phyloP scores from a whole-genome alignment of 2,329 filamentous ascomycete species.

The Sphaerulina populicola region DNA sequence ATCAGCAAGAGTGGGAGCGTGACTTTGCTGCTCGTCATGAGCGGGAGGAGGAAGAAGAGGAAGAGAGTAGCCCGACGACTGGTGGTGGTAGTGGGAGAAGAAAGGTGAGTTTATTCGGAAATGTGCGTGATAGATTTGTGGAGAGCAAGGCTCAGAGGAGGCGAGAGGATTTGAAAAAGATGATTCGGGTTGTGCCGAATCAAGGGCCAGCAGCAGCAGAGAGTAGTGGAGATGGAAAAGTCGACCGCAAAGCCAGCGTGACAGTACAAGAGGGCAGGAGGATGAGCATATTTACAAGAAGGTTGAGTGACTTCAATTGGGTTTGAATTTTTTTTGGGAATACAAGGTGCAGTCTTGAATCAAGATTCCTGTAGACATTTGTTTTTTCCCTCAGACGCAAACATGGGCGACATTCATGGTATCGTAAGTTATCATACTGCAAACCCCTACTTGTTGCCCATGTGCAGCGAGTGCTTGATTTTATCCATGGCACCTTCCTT shows the following conservation, averaged over 20 bases:
- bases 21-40: too few species aligned
- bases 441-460: slow-evolving; percentile 17
- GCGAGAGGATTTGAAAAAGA: slow-evolving; percentile 29
- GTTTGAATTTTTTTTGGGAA: neutral
- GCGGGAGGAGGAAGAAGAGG: too few species aligned
- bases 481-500: slow-evolving; percentile 26
- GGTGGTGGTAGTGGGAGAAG: slow-evolving; percentile 3
- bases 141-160: slow-evolving; percentile 27
- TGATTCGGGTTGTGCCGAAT: slow-evolving; percentile 27
- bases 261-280: slow-evolving; percentile 5
- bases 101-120: slow-evolving; percentile 12
- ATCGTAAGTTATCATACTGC: neutral
- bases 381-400: too few species aligned
- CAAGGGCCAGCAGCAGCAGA: neutral
- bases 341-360: too few species aligned
- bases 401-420: neutral
- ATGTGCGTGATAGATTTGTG: slow-evolving; percentile 18
- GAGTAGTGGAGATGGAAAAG: too few species aligned
- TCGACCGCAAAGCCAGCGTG: neutral
- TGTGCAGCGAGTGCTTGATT: slow-evolving; percentile 25
- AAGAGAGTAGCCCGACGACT: neutral
- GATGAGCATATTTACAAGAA: slow-evolving; percentile 2
- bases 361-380: too few species aligned
- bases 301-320: slow-evolving; percentile 4
- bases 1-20: neutral